Evolutionary conservation across 129 eudicot genomes (phyloP).

Genomic region (Glebionis coronaria): DNA sequence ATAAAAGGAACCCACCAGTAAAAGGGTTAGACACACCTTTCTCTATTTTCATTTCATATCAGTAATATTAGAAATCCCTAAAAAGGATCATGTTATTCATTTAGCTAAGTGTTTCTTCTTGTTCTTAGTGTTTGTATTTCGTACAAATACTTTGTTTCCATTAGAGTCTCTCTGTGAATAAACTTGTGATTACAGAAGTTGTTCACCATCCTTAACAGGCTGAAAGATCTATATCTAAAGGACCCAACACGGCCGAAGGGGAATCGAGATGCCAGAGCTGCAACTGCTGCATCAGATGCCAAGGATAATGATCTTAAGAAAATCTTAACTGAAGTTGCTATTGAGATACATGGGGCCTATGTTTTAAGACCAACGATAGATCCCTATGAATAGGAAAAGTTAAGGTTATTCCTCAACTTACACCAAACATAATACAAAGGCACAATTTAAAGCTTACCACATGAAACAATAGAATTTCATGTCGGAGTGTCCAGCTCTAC

Average conservation of each 20-base stretch:
- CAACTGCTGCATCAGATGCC: conserved; percentile 58
- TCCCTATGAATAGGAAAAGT: conserved; percentile 51
- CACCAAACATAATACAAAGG: neutral
- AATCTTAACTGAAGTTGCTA: conserved; percentile 56
- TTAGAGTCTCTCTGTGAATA: too few species aligned
- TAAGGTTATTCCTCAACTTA: conserved; percentile 47
- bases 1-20: too few species aligned
- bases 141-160: too few species aligned
- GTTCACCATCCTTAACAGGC: too few species aligned
- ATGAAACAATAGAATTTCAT: conserved; percentile 15
- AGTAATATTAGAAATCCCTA: too few species aligned
- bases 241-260: conserved; percentile 40
- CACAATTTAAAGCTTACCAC: conserved; percentile 3
- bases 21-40: too few species aligned
- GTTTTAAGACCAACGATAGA: conserved; percentile 68
- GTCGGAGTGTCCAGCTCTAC: conserved; percentile 54
- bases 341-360: conserved; percentile 63
- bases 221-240: too few species aligned
- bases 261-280: conserved; percentile 47
- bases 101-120: too few species aligned
- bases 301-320: conserved; percentile 56
- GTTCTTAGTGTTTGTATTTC: too few species aligned
- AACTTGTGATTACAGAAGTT: too few species aligned
- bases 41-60: too few species aligned
- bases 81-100: too few species aligned